These are phyloP conservation scores for Capronia epimyces DNA, from an alignment of 2,329 filamentous ascomycete genomes.

Conservation along the genomic window DNA sequence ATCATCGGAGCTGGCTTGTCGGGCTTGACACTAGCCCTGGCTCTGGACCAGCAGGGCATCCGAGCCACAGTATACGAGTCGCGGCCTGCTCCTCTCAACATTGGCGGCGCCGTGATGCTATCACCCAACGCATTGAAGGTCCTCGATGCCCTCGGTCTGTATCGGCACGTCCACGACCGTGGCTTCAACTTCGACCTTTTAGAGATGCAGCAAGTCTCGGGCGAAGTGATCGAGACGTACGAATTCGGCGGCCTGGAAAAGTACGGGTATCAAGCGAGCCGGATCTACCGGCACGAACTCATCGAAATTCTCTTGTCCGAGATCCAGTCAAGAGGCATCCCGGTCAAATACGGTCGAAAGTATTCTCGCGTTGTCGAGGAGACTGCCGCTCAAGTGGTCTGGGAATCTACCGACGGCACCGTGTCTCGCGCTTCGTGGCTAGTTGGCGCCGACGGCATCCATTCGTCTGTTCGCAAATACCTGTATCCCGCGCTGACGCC, in stretches of 20 bases:
- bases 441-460: conserved; percentile 57
- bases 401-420: conserved; percentile 45
- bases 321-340: conserved; percentile 39
- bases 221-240: conserved; percentile 31
- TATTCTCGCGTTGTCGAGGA: conserved; percentile 42
- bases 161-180: conserved; percentile 41
- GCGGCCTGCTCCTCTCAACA: conserved; percentile 42
- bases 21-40: conserved; percentile 52
- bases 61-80: conserved; percentile 49
- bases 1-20: conserved; percentile 48
- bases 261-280: conserved; percentile 51
- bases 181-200: conserved; percentile 51
- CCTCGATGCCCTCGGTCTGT: conserved; percentile 49
- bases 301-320: conserved; percentile 46
- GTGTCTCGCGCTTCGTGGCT: conserved; percentile 41
- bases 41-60: conserved; percentile 50
- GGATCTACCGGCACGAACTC: conserved; percentile 51
- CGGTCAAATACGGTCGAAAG: conserved; percentile 46
- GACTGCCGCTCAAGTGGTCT: conserved; percentile 41
- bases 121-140: conserved; percentile 55
- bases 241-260: conserved; percentile 31
- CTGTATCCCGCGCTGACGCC: conserved; percentile 48
- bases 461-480: conserved; percentile 51
- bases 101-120: conserved; percentile 54
- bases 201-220: conserved; percentile 42